Evolutionary conservation across 768 basidiomycete genomes (phyloP).

Genomic region (Kwoniella mangroviensis): DNA sequence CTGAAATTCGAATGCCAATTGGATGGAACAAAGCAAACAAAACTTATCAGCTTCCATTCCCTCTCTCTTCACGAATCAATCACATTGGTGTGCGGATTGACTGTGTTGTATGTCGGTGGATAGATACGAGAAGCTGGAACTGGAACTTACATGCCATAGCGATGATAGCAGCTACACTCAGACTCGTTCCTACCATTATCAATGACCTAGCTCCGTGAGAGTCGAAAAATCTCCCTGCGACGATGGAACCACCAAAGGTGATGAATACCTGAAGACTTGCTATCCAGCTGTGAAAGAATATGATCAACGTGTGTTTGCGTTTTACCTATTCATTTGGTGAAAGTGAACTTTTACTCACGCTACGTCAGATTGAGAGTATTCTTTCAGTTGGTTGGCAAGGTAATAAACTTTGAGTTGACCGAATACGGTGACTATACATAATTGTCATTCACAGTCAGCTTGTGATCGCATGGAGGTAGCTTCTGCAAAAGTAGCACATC

Average conservation of each 20-base stretch:
- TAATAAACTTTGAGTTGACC: slow-evolving; percentile 52
- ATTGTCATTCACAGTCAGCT: slow-evolving; percentile 4
- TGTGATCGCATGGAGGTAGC: neutral
- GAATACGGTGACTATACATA: slow-evolving; percentile 45
- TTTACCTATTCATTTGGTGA: neutral
- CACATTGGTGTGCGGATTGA: neutral
- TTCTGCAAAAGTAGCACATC: neutral
- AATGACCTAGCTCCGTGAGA: slow-evolving; percentile 44
- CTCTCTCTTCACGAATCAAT: no score
- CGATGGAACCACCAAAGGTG: slow-evolving; percentile 42
- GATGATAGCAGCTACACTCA: slow-evolving; percentile 41
- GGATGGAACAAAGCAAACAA: neutral
- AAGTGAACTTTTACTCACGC: slow-evolving; percentile 29
- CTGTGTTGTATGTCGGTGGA: no score
- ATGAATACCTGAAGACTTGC: slow-evolving; percentile 44
- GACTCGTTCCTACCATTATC: slow-evolving; percentile 38
- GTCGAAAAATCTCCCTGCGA: slow-evolving; percentile 52
- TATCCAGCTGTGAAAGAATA: slow-evolving; percentile 38
- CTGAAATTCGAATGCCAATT: slow-evolving; percentile 19
- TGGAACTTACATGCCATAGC: slow-evolving; percentile 48
- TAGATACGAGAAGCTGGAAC: no score
- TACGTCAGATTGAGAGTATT: slow-evolving; percentile 39
- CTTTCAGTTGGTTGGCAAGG: slow-evolving; percentile 35
- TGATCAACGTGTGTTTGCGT: neutral
- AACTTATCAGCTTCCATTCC: no score